Evolutionary conservation across 768 basidiomycete species (phyloP).

Genomic region (Trametes coccinea): DNA sequence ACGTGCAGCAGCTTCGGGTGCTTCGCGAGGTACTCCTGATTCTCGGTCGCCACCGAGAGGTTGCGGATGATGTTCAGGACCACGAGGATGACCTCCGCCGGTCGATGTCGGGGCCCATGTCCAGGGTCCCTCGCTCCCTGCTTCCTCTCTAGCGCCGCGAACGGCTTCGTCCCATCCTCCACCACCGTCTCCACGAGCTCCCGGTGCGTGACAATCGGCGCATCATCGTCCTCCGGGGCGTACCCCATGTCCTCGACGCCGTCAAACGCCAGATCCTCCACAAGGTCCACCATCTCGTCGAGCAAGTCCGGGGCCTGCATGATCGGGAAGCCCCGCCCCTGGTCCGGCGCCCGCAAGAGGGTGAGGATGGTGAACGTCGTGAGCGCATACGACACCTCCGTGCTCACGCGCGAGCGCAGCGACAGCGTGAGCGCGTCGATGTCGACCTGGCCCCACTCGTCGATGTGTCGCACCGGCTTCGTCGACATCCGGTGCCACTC

Average conservation of each 20-base stretch:
- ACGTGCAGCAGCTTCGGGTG: constrained; percentile 66
- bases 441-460: constrained; percentile 88
- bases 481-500: constrained; percentile 55
- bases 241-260: constrained; percentile 43
- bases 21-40: constrained; percentile 62
- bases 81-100: constrained; percentile 66
- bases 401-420: constrained; percentile 78
- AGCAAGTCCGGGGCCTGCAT: constrained; percentile 75
- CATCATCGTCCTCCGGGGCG: constrained; percentile 1
- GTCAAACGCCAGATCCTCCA: constrained; percentile 80
- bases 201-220: constrained; percentile 59
- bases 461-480: constrained; percentile 66
- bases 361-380: constrained; percentile 84
- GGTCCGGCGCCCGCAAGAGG: constrained; percentile 56
- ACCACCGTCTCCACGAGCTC: constrained; percentile 59
- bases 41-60: constrained; percentile 74
- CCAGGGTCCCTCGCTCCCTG: constrained; percentile 53
- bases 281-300: constrained; percentile 82
- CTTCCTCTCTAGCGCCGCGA: constrained; percentile 52
- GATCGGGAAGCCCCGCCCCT: constrained; percentile 67
- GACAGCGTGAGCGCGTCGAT: constrained; percentile 94
- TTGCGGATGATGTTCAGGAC: constrained; percentile 85
- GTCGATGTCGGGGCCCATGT: constrained; percentile 62
- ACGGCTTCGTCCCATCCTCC: constrained; percentile 58
- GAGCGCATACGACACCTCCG: constrained; percentile 87